A percentile compares a stretch with the other conserved stretches of the same genome.
Conservation (phyloP, 2,329 filamentous ascomycete genomes). For the Neocatenulostroma microsporum region DNA sequence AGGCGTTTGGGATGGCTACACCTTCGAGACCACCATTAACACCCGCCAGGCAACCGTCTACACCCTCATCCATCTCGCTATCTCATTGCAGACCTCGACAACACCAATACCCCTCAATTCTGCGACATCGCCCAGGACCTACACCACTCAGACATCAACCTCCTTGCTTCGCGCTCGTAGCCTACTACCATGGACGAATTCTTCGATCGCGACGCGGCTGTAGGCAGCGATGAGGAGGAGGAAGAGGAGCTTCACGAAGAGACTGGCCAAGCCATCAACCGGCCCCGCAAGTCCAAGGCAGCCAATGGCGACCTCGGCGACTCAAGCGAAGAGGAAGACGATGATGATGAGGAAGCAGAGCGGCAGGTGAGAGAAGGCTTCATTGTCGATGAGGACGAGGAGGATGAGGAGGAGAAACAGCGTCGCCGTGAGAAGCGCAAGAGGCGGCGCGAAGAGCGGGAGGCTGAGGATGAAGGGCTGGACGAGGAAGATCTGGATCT, state of each 20-base stretch:
- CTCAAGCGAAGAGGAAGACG: slow-evolving; percentile 86
- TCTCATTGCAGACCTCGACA: too few species aligned
- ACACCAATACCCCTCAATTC: too few species aligned
- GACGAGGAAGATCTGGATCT: slow-evolving; percentile 95
- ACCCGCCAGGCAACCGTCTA: too few species aligned
- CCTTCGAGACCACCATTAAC: too few species aligned
- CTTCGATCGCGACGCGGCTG: slow-evolving; percentile 75
- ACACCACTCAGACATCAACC: too few species aligned
- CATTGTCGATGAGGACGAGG: slow-evolving; percentile 82
- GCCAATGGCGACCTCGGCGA: slow-evolving; percentile 55
- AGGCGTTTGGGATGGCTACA: too few species aligned
- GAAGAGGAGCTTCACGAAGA: slow-evolving; percentile 72
- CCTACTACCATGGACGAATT: slow-evolving; percentile 43
- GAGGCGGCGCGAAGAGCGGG: slow-evolving; percentile 66
- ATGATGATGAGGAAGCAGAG: slow-evolving; percentile 76
- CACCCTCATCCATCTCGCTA: too few species aligned
- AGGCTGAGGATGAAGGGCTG: slow-evolving; percentile 73
- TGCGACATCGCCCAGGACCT: too few species aligned
- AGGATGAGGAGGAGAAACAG: slow-evolving; percentile 58
- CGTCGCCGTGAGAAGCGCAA: slow-evolving; percentile 61
- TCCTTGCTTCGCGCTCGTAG: slow-evolving; percentile 3
- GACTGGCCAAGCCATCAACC: slow-evolving; percentile 49
- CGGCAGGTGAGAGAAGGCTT: slow-evolving; percentile 78
- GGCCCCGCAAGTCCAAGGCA: slow-evolving; percentile 32
- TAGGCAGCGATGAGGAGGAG: slow-evolving; percentile 76